These are phyloP conservation scores for Caulochytrium protostelioides DNA, from an alignment of 371 early-diverging fungal genomes.

Conservation along the genomic window DNA sequence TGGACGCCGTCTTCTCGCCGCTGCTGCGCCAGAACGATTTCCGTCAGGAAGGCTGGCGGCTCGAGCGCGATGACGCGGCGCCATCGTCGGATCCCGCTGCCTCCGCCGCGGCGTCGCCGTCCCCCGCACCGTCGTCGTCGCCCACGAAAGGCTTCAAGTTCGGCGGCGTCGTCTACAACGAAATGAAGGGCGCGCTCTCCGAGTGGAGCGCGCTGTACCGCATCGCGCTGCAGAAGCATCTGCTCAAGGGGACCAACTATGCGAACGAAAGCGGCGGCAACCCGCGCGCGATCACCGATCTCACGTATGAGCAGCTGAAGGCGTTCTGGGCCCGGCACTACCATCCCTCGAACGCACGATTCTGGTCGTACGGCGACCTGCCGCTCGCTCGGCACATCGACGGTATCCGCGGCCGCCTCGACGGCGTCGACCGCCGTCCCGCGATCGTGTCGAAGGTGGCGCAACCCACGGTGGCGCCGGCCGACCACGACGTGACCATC, in stretches of 20 bases:
- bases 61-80: slow-evolving; percentile 58
- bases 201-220: slow-evolving; percentile 60
- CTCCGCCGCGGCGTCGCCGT: too few species aligned
- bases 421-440: too few species aligned
- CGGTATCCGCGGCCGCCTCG: too few species aligned
- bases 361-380: slow-evolving; percentile 63
- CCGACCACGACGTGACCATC: too few species aligned
- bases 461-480: too few species aligned
- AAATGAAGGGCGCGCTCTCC: slow-evolving; percentile 84
- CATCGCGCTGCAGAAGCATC: slow-evolving; percentile 47
- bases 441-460: too few species aligned
- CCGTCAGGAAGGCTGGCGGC: slow-evolving; percentile 84
- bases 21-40: slow-evolving; percentile 52
- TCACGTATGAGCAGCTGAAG: slow-evolving; percentile 58
- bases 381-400: not conserved
- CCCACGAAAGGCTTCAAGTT: too few species aligned
- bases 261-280: slow-evolving; percentile 72
- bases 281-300: slow-evolving; percentile 60
- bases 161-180: slow-evolving; percentile 91
- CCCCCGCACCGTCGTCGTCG: too few species aligned
- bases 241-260: slow-evolving; percentile 70
- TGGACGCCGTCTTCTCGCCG: slow-evolving; percentile 79
- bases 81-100: too few species aligned
- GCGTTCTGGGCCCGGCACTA: slow-evolving; percentile 65
- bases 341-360: slow-evolving; percentile 71